Conservation (phyloP, 106 monocot genomes). For the Dioscorea alata region DNA sequence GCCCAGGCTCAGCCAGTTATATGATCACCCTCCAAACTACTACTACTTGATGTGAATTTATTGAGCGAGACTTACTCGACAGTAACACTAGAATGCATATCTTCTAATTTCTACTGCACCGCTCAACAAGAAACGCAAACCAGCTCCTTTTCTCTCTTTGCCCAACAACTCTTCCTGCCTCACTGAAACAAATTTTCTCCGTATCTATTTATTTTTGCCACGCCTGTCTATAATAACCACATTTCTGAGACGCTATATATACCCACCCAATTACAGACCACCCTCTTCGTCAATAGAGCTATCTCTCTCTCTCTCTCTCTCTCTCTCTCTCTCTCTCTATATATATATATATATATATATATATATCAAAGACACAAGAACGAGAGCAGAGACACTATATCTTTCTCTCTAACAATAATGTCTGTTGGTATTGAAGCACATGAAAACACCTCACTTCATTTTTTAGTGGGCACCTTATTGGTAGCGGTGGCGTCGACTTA, state of each 20-base stretch:
- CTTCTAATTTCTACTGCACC: too few relatives aligned
- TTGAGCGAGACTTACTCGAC: not conserved
- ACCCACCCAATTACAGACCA: not conserved
- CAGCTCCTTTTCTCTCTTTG: not conserved
- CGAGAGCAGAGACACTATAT: not conserved
- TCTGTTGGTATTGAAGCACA: not conserved
- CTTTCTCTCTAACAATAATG: not conserved
- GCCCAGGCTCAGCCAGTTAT: not conserved
- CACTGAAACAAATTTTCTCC: not conserved
- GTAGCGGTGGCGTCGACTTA: slow-evolving; percentile 30
- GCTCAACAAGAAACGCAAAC: not conserved
- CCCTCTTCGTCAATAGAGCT: not conserved
- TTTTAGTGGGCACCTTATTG: slow-evolving; percentile 5
- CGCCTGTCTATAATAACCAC: too few relatives aligned
- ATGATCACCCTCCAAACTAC: not conserved
- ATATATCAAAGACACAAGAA: too few relatives aligned
- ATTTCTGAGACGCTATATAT: too few relatives aligned
- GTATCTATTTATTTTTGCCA: not conserved
- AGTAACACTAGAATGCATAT: not conserved
- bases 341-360: too few relatives aligned
- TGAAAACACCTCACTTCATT: not conserved
- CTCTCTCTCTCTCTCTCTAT: too few relatives aligned
- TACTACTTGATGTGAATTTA: not conserved
- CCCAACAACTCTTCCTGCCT: not conserved
- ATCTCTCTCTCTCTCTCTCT: too few relatives aligned